Evolutionary conservation across 1,139 yeast genomes (phyloP).

Genomic region (Geotrichum klebahnii): DNA sequence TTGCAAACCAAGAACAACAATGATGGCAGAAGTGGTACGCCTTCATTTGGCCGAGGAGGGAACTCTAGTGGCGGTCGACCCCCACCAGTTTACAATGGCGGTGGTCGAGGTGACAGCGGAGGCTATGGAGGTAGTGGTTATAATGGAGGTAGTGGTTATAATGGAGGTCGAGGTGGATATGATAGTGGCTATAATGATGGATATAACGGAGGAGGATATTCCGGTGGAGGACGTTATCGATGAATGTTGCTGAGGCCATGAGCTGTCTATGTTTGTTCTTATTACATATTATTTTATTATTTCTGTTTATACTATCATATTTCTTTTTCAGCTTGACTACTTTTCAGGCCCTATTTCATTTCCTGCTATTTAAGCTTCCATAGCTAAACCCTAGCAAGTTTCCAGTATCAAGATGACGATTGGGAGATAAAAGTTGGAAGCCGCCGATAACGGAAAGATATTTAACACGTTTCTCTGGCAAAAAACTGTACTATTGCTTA

Average conservation of each 20-base stretch:
- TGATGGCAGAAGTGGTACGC: background rate
- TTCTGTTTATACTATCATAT: no score
- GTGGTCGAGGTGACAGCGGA: conserved; percentile 7
- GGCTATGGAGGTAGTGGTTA: conserved; percentile 5
- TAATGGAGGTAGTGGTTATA: background rate
- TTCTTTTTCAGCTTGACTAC: no score
- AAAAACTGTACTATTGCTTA: no score
- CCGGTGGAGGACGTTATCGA: conserved; percentile 14
- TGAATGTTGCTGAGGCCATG: background rate
- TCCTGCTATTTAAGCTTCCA: no score
- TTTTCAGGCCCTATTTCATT: no score
- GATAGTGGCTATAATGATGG: conserved; percentile 1
- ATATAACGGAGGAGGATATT: conserved; percentile 12
- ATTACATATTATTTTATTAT: no score
- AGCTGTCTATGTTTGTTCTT: background rate
- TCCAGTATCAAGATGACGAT: no score
- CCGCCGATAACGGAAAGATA: no score
- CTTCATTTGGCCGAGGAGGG: background rate
- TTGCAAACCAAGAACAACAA: conserved; percentile 6
- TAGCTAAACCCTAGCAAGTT: no score
- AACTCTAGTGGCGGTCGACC: background rate
- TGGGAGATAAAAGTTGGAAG: no score
- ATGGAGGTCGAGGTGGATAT: background rate
- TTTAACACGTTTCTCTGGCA: no score
- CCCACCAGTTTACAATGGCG: conserved; percentile 9